Percentiles rank a stretch among this genome's conserved stretches.
These are phyloP conservation scores for Silybum marianum DNA, from an alignment of 129 eudicot species.

Conservation along the genomic window DNA sequence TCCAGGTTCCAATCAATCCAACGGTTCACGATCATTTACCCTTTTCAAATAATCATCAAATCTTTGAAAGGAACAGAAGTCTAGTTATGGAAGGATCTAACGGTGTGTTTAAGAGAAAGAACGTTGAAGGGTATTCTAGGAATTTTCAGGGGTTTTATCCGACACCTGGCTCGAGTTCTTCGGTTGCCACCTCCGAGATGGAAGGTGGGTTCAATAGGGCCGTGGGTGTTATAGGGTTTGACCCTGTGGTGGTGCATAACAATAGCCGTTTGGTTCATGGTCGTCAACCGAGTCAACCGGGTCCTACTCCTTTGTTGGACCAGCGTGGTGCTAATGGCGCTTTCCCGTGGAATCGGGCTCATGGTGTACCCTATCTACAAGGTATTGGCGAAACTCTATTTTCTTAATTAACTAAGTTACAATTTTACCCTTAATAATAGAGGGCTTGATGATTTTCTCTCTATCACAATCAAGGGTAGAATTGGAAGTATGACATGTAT, in stretches of 20 bases:
- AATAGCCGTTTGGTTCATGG: slow-evolving; percentile 54
- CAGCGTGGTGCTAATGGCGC: slow-evolving; percentile 48
- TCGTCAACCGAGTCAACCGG: slow-evolving; percentile 48
- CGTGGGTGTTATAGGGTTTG: slow-evolving; percentile 40
- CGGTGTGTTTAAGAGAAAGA: slow-evolving; percentile 57
- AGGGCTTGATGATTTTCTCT: neutral
- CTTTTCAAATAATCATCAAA: slow-evolving; percentile 45
- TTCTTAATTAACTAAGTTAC: neutral
- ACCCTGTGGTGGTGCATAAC: slow-evolving; percentile 38
- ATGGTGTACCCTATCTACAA: slow-evolving; percentile 54
- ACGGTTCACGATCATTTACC: slow-evolving; percentile 49
- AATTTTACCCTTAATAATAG: neutral
- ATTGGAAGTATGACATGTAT: no score
- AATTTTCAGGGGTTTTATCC: slow-evolving; percentile 38
- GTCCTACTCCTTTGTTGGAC: slow-evolving; percentile 61
- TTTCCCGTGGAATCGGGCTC: slow-evolving; percentile 60
- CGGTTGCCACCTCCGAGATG: slow-evolving; percentile 52
- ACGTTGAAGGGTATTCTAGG: slow-evolving; percentile 40
- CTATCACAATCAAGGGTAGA: neutral
- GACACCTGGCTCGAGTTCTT: slow-evolving; percentile 54
- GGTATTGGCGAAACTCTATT: slow-evolving; percentile 40
- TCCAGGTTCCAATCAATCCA: slow-evolving; percentile 51
- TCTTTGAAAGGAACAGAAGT: slow-evolving; percentile 41
- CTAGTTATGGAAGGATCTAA: slow-evolving; percentile 44
- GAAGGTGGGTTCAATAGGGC: slow-evolving; percentile 42